Base-by-base conservation (phyloP, 2,329 filamentous ascomycete species). In the Calonectria hongkongensis region DNA sequence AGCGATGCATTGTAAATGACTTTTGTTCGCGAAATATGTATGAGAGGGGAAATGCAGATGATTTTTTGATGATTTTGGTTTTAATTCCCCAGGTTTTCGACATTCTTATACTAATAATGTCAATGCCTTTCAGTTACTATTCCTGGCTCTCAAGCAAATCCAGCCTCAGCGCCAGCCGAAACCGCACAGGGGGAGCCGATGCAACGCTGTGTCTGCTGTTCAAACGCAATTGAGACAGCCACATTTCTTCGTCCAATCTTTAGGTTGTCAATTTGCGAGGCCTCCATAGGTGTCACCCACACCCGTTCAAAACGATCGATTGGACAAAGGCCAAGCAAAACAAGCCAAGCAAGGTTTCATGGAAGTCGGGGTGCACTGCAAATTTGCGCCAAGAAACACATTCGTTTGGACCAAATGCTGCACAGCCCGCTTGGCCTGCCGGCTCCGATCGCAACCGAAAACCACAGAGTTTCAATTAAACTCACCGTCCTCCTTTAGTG, bases 1-100 rank as follows among this genome's bases (percentile, higher is more conserved):
- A 71, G 41, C 70, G 36, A 60, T 79, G 54, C 76, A 79, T 79
- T 28, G 51, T 75, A 25, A 68, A 39, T 63, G 7, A 2, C 30
- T 9, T 6, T 18, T 60, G 7, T 58, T 25, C 6, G 10, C n/a
- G 10, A 16, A 41, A 7, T 30, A 13, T 39, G n/a, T 4, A 3
- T 10, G 15, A n/a, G 8, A 13, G 12, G 33, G 18, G 21, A 7
- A 15, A 56, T 33, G 30, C 21, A 18, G 33, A 16, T n/a, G 21
- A 7, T 13, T 33, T 56, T 28, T 10, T 56, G 51, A 36, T 36
- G 45, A 33, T 36, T 56, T 36, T 3, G 18, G 15, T 15, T 27
- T 58, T 25, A 16, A 18, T 60, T 25, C 36, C 1, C 1, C 9
- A 3, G n/a, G 6, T n/a, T 13, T 60, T 25, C 27, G n/a, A 13